Evolutionary conservation across 1,284 basidiomycete genomes (phyloP), one percentile per base, ranked within the genome.

Genomic region (Gomphus sp.): DNA sequence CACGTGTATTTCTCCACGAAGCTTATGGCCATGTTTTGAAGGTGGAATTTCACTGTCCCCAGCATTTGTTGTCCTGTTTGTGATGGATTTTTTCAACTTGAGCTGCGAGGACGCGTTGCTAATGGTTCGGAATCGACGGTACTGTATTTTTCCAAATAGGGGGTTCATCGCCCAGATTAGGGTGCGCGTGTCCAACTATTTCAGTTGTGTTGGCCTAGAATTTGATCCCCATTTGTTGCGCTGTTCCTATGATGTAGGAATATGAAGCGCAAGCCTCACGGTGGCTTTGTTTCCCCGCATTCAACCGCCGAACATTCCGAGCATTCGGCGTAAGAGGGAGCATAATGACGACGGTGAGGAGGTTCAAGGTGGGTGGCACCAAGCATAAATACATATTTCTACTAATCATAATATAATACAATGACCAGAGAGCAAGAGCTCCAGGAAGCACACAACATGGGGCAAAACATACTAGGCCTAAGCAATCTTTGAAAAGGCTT

Each of bases 61-160:
- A 0, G 82, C 91, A 0, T 92, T 95, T 59, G 90, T 93, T 36
- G 88, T 94, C 58, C 93, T 93, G 82, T 95, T 91, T 67, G 87
- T 92, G 34, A 95, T 94, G 92, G 85, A 89, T 64, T 80, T 87
- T 65, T 85, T 83, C 69, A 80, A 83, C 39, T 76, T 93, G 58
- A 82, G 82, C 36, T 93, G 87, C 87, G 89, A 93, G 69, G 84
- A 91, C 53, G 90, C 92, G 0, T 74, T 94, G 54, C 84, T 89
- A 62, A 76, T 87, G 66, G 91, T 95, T 7, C 92, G 95, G 73
- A 92, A 92, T 65, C 81, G 90, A 63, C 80, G 93, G 50, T 95
- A 94, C 66, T 94, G 92, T 70, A 93, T 94, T 64, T 89, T 87
- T 6, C 91, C 91, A 10, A 92, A 91, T 65, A 86, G 88, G 36